phyloP scores from a whole-genome alignment of 2,329 filamentous ascomycete genomes.

The Aspergillus brunneoviolaceus region DNA sequence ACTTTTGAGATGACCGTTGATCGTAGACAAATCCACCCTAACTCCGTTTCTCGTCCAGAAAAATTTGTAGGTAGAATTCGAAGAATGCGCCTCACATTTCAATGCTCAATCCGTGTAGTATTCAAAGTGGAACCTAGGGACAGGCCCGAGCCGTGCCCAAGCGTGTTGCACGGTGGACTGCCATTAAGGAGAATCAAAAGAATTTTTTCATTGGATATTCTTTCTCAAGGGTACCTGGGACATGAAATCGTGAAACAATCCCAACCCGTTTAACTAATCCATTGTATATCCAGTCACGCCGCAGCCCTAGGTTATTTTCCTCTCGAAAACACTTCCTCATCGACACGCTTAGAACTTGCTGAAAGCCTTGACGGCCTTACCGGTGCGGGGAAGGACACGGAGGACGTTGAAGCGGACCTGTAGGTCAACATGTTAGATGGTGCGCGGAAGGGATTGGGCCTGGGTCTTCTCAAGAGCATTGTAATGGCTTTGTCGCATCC shows the following conservation, averaged over 20 bases:
- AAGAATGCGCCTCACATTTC: not conserved
- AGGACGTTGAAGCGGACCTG: slow-evolving; percentile 99
- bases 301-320: slow-evolving; percentile 36
- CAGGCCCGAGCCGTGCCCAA: not conserved
- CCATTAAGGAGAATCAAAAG: slow-evolving; percentile 34
- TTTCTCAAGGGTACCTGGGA: slow-evolving; percentile 43
- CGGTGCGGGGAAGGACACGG: slow-evolving; percentile 93
- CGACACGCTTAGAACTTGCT: slow-evolving; percentile 81
- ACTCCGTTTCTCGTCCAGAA: not conserved
- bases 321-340: slow-evolving; percentile 32
- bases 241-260: slow-evolving; percentile 43
- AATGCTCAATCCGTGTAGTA: not conserved
- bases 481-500: not conserved
- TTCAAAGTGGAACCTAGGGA: not conserved
- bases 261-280: slow-evolving; percentile 37
- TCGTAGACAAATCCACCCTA: not conserved
- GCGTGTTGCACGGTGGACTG: slow-evolving; percentile 24
- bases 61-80: not conserved
- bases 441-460: not conserved
- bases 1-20: too few species aligned
- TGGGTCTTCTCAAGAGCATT: not conserved
- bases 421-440: slow-evolving; percentile 20
- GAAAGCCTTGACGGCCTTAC: slow-evolving; percentile 98
- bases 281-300: slow-evolving; percentile 40
- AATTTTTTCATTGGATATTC: slow-evolving; percentile 44